Evolutionary conservation across 306 rosid genomes (phyloP), one percentile per base, ranked within the genome.

Genomic region (Datisca glomerata): DNA sequence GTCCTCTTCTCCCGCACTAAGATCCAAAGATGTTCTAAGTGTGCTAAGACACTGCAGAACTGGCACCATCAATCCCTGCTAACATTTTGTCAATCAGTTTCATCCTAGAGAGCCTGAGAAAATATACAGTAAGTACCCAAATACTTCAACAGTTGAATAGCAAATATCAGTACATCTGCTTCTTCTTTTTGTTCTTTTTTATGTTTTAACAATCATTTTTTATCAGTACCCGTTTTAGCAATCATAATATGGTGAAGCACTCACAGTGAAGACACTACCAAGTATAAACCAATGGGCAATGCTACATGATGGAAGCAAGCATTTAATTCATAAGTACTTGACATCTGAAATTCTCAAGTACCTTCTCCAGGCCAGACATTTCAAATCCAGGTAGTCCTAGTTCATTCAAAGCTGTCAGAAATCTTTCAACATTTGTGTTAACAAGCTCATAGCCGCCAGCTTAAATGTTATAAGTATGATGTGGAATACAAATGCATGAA

Each of bases 51-150:
- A 83, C 40, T 73, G 91, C 65, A 89, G 61, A 49, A 89, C 81
- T 18, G 91, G 93, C 51, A 59, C 73, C 76, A 83, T 49, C 33
- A 91, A 84, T 35, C 93, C 95, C 97, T 89, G 79, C 72, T 56
- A 51, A 59, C 42, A 63, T 61, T 48, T 31, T 57, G 70, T 63
- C 9, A 28, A 28, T 28, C 33, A 4, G 8, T 25, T 25, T 8
- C 33, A 28, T 28, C 11, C 1, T 6, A 8, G 10, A 28, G 33
- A 28, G 11, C 7, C 7, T 8, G 7, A 28, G 33, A 12, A 6
- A 28, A 28, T 28, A 28, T 28, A 12, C 33, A 28, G 3, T 31
- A 3, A 12, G n/a, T 31, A 31, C 9, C 36, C 36, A 31, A 31
- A 31, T 4, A 3, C 12, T 31, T 14, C 36, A 31, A 7, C n/a